phyloP scores from a whole-genome alignment of 805 yeast genomes.

The Metschnikowia lochheadii region DNA sequence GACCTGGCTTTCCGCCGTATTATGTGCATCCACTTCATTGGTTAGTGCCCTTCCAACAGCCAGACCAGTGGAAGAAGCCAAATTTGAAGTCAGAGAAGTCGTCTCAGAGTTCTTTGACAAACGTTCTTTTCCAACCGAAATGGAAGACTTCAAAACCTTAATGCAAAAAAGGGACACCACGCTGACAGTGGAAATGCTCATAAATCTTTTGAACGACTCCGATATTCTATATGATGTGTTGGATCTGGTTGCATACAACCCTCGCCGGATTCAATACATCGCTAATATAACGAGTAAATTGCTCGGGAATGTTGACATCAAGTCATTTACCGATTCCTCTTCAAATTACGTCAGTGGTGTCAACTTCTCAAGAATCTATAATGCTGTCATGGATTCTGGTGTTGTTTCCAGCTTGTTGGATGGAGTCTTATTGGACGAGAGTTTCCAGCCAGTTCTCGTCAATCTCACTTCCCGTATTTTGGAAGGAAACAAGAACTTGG shows the following conservation, averaged over 20 bases:
- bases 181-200: conserved; percentile 20
- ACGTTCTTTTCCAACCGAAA: conserved; percentile 6
- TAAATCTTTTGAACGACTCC: conserved; percentile 27
- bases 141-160: conserved; percentile 13
- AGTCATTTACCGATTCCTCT: conserved; percentile 7
- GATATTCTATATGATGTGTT: conserved; percentile 33
- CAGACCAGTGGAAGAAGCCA: conserved; percentile 18
- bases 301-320: conserved; percentile 14
- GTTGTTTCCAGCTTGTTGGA: conserved; percentile 31
- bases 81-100: conserved; percentile 5
- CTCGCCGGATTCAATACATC: conserved; percentile 23
- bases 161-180: conserved; percentile 19
- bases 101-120: conserved; percentile 8
- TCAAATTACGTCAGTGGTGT: conserved; percentile 8
- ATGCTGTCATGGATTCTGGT: conserved; percentile 31
- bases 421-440: conserved; percentile 34
- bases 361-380: conserved; percentile 20
- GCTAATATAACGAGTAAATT: conserved; percentile 30
- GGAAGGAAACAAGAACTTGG: conserved; percentile 25
- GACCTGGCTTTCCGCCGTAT: conserved; percentile 7
- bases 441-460: conserved; percentile 30
- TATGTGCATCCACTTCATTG: conserved; percentile 9
- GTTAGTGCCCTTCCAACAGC: conserved; percentile 21
- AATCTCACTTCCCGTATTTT: conserved; percentile 29
- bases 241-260: conserved; percentile 32